These are phyloP conservation scores for Kodamaea neixiangensis DNA, from an alignment of 805 yeast species.

Conservation along the genomic window DNA sequence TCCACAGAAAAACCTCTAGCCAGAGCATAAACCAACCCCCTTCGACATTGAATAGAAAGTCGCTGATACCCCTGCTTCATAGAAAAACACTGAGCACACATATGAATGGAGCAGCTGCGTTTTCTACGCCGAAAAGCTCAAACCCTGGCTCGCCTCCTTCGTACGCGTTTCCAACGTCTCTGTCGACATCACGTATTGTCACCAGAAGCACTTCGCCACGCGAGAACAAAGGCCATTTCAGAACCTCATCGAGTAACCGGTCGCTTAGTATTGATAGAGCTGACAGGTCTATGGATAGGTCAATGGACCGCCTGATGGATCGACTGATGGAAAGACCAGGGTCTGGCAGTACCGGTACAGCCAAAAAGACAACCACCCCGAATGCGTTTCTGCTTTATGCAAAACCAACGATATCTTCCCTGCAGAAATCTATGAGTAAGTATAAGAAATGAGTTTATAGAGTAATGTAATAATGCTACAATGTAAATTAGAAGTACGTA, in stretches of 20 bases:
- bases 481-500: background rate
- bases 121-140: conserved; percentile 1
- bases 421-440: conserved; percentile 30
- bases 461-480: background rate
- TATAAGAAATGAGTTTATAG: conserved; percentile 3
- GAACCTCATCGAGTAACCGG: conserved; percentile 1
- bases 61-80: conserved; percentile 13
- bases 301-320: conserved; percentile 5
- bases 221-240: background rate
- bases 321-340: conserved; percentile 1
- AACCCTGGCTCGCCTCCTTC: conserved; percentile 1
- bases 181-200: conserved; percentile 6
- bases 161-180: conserved; percentile 9
- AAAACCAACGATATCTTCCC: conserved; percentile 42
- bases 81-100: conserved; percentile 20
- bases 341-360: conserved; percentile 1
- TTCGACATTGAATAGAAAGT: background rate
- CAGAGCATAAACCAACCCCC: conserved; percentile 1
- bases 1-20: conserved; percentile 14
- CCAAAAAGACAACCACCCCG: conserved; percentile 1
- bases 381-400: conserved; percentile 8
- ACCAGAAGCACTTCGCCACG: conserved; percentile 1
- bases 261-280: background rate
- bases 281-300: conserved; percentile 6
- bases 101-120: conserved; percentile 11